Base-by-base conservation (phyloP, 352 stramenopile species). In the Albugo candida region DNA sequence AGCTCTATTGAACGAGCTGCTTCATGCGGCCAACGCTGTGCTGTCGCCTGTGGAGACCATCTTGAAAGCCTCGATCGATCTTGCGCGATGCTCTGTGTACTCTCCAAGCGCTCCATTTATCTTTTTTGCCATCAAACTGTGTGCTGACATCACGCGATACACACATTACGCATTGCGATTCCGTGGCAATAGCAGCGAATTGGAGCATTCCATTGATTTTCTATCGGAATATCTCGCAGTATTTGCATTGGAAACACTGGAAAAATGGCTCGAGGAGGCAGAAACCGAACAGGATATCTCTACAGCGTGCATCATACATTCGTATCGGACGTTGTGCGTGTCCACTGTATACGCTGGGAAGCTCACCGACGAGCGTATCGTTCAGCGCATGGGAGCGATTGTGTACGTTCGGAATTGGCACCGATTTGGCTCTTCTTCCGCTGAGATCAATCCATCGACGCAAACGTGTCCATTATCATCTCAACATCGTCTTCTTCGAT, bases 1-100 rank as follows among this genome's bases (percentile, higher is more conserved):
- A 3, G 85, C 97, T 18, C 66, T 99, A 12, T 83, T 98, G 44
- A 99, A 99, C 59, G 95, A 99, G 56, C 79, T 99, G 41, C 70
- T 92, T 13, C 95, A 97, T 61, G 92, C 85, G 5, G 93, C 95
- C 24, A 83, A 97, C 53, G 89, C 77, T 19, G 63, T 88, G 36
- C 45, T 91, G 24, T 40, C 56, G 11, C 73, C 81, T 8, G 48
- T 92, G 12, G 37, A 92, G n/a, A 74, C 77, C 36, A 89, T 94
- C 68, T 51, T 93, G 12, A 53, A 84, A 17, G 74, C 71, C 11
- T 76, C 88, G 41, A 78, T 73, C 21, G 78, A 92, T 47, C 68
- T 92, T 31, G 71, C 70, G 1, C 73, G 88, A 45, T 73, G 73
- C 12, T 87, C 75, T 0, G 75, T 92, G 6, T 71, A 92, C 57